A percentile compares a stretch with the other conserved stretches of the same genome.
These are phyloP conservation scores for Pichia sp. DNA, from an alignment of 1,139 yeast genomes.

Conservation along the genomic window DNA sequence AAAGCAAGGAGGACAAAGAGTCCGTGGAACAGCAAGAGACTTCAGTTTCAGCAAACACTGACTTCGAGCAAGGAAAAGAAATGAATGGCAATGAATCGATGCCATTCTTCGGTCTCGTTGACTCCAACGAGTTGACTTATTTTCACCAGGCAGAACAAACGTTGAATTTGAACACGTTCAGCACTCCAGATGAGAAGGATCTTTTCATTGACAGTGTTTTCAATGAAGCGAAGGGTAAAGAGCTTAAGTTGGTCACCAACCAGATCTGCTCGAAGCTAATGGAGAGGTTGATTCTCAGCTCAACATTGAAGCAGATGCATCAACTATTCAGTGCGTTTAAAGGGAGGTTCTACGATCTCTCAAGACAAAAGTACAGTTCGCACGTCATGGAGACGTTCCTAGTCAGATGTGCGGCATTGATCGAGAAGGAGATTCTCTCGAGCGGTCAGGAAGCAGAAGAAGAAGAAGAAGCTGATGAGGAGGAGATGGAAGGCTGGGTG, in stretches of 20 bases:
- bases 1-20: conserved; percentile 28
- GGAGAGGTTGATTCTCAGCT: conserved; percentile 75
- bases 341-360: conserved; percentile 69
- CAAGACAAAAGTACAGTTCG: conserved; percentile 87
- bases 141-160: conserved; percentile 91
- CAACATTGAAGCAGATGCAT: conserved; percentile 64
- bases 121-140: conserved; percentile 78
- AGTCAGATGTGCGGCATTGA: conserved; percentile 67
- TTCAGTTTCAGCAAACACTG: neutral
- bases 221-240: conserved; percentile 87
- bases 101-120: conserved; percentile 82
- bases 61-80: neutral
- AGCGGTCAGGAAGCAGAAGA: conserved; percentile 34
- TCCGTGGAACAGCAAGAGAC: conserved; percentile 13
- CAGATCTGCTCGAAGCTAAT: conserved; percentile 90
- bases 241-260: conserved; percentile 85
- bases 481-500: conserved; percentile 37
- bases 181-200: conserved; percentile 62
- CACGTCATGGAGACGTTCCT: conserved; percentile 88
- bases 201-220: conserved; percentile 73
- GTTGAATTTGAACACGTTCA: conserved; percentile 75
- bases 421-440: conserved; percentile 62
- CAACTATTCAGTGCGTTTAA: conserved; percentile 60
- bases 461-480: conserved; percentile 26
- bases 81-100: conserved; percentile 25